Evolutionary conservation across 2,329 filamentous ascomycete species (phyloP), one percentile per base, ranked within the genome.

Genomic region (Torrubiellomyces zombiae): DNA sequence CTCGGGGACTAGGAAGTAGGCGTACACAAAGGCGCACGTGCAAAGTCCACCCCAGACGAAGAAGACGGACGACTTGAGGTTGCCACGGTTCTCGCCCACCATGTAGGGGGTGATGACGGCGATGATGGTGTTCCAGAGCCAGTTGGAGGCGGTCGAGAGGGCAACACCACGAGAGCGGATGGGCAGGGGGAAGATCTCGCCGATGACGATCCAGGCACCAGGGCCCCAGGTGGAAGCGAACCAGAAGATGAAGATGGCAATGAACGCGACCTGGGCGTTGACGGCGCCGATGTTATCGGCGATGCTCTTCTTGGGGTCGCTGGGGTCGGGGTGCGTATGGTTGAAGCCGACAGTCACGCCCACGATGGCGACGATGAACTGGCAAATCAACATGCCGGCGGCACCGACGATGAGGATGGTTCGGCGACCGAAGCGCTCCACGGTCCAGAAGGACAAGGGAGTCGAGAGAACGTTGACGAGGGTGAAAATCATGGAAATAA

Each of bases 171-270:
- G 78, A 20, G 83, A 78, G 43, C 83, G 78, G 53, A 92, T 86
- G 32, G 79, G 80, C 27, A 92, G 69, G 29, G 82, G 81, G 69
- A 78, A 92, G 53, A 89, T 77, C 59, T 93, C 82, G 47, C 82
- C 82, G 42, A 89, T 85, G 38, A 91, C 67, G 27, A 76, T 69
- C 77, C 76, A 83, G 26, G 77, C 67, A 24, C 71, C 75, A 6
- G 81, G 80, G 26, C 82, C 82, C 82, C 81, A 92, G 35, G 82
- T 92, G 30, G 67, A 73, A 31, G 82, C 82, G 50, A 92, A 92
- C 65, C 76, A 86, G 66, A 81, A 83, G 62, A 92, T 85, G 65
- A 83, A 89, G 59, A 92, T 74, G 57, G 74, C 77, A 45, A 89
- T 89, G 58, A 91, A 89, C 32, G 79, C 70, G 36, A 92, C 82